Percentiles rank a stretch among this genome's conserved stretches.
Evolutionary conservation across 139 green algal genomes (phyloP).

Genomic region (Chlorella vulgaris): DNA sequence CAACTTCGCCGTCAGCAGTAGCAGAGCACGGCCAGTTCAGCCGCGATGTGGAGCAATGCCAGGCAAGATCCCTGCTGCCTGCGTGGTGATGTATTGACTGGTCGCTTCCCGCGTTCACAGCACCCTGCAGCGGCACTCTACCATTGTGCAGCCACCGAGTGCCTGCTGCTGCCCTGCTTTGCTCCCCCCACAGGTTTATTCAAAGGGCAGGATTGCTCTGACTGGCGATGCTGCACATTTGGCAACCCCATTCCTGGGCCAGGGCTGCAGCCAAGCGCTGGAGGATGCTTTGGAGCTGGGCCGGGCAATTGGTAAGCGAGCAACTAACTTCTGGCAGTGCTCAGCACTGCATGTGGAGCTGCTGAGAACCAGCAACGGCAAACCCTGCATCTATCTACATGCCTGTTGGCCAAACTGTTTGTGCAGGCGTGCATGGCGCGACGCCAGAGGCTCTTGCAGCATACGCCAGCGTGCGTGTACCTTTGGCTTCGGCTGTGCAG

Average conservation of each 20-base stretch:
- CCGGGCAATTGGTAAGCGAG: slow-evolving; percentile 6
- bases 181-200: background rate
- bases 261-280: slow-evolving; percentile 22
- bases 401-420: background rate
- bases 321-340: background rate
- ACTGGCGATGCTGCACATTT: slow-evolving; percentile 17
- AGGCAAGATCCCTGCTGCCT: background rate
- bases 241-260: slow-evolving; percentile 8
- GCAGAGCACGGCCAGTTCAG: slow-evolving; percentile 8
- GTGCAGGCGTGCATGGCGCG: slow-evolving; percentile 13
- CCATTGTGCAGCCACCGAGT: background rate
- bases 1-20: background rate
- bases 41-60: slow-evolving; percentile 16
- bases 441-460: background rate
- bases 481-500: slow-evolving; percentile 6
- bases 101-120: background rate
- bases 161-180: background rate
- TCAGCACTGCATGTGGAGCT: background rate
- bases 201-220: background rate
- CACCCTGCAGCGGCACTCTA: no score
- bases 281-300: slow-evolving; percentile 19
- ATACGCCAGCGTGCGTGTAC: slow-evolving; percentile 9
- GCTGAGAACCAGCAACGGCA: no score
- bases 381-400: no score
- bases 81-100: background rate